Conservation (phyloP, 2,329 filamentous ascomycete genomes). For the Dactylonectria macrodidyma region DNA sequence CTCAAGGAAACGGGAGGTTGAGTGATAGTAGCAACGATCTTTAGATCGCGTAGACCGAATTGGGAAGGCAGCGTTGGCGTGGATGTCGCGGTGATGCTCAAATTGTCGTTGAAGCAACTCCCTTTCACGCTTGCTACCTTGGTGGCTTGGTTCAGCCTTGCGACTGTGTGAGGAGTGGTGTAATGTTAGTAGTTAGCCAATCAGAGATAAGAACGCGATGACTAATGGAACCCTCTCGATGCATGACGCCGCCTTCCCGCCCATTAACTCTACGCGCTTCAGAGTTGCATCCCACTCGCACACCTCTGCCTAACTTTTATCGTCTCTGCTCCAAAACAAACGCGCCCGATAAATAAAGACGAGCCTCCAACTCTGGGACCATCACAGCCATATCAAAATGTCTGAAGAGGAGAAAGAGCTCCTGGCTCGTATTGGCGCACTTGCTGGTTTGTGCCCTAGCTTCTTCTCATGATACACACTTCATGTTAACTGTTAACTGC, state of each 20-base stretch:
- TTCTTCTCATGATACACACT: conserved; percentile 27
- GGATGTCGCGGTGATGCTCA: conserved; percentile 5
- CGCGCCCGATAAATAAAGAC: background rate
- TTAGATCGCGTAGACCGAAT: background rate
- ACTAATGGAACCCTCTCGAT: conserved; percentile 42
- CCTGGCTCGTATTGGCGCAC: conserved; percentile 66
- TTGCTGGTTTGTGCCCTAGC: conserved; percentile 60
- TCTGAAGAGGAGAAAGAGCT: conserved; percentile 67
- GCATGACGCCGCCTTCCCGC: conserved; percentile 29
- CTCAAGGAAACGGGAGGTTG: background rate
- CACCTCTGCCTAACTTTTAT: conserved; percentile 15
- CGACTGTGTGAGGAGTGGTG: conserved; percentile 24
- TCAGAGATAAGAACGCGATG: conserved; percentile 34
- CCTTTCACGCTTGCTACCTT: conserved; percentile 12
- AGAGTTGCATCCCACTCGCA: conserved; percentile 9
- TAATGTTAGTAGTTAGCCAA: conserved; percentile 30
- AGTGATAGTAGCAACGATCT: no score
- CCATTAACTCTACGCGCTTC: background rate
- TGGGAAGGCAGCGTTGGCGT: background rate
- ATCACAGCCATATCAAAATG: conserved; percentile 50
- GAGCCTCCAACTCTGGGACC: background rate
- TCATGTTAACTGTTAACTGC: conserved; percentile 39
- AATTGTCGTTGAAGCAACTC: conserved; percentile 9
- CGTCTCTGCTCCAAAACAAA: background rate
- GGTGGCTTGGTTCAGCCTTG: conserved; percentile 43